These are phyloP conservation scores for Ogataea chonburiensis DNA, from an alignment of 805 yeast species.

Conservation along the genomic window DNA sequence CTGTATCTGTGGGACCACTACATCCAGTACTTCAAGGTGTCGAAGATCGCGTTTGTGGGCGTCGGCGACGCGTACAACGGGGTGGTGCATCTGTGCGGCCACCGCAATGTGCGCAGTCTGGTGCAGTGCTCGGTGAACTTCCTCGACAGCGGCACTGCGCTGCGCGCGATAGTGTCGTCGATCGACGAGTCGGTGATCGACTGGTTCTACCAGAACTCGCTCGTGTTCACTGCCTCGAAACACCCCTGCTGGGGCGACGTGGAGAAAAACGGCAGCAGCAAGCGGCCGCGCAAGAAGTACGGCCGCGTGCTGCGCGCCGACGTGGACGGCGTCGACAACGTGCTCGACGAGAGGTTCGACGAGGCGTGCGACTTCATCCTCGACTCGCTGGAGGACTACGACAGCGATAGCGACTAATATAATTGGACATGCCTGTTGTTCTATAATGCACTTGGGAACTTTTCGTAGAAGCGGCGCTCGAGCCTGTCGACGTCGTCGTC, in stretches of 20 bases:
- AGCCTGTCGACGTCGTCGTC: slow-evolving; percentile 53
- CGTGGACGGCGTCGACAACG: slow-evolving; percentile 69
- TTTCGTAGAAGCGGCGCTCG: slow-evolving; percentile 53
- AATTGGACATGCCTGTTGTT: slow-evolving; percentile 7
- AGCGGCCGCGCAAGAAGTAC: slow-evolving; percentile 83
- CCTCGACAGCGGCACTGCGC: slow-evolving; percentile 60
- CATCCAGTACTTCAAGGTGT: slow-evolving; percentile 68
- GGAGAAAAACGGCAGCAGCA: slow-evolving; percentile 37
- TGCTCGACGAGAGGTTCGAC: slow-evolving; percentile 76
- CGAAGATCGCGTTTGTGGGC: slow-evolving; percentile 77
- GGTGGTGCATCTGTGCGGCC: slow-evolving; percentile 83
- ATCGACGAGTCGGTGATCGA: slow-evolving; percentile 88
- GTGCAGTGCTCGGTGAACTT: slow-evolving; percentile 72
- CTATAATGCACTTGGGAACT: slow-evolving; percentile 60
- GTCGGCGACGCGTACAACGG: slow-evolving; percentile 89
- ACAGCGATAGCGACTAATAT: slow-evolving; percentile 37
- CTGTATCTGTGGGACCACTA: slow-evolving; percentile 90
- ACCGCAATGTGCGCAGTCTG: slow-evolving; percentile 61
- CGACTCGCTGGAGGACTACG: slow-evolving; percentile 73
- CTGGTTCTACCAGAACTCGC: slow-evolving; percentile 86
- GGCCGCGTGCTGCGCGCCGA: slow-evolving; percentile 84
- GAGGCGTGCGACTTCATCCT: slow-evolving; percentile 83
- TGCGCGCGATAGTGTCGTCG: slow-evolving; percentile 78
- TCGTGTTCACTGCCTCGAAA: slow-evolving; percentile 70
- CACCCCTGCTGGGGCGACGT: slow-evolving; percentile 77